These are phyloP conservation scores for Emergomyces pasteurianus DNA, from an alignment of 2,329 filamentous ascomycete genomes.

Conservation along the genomic window DNA sequence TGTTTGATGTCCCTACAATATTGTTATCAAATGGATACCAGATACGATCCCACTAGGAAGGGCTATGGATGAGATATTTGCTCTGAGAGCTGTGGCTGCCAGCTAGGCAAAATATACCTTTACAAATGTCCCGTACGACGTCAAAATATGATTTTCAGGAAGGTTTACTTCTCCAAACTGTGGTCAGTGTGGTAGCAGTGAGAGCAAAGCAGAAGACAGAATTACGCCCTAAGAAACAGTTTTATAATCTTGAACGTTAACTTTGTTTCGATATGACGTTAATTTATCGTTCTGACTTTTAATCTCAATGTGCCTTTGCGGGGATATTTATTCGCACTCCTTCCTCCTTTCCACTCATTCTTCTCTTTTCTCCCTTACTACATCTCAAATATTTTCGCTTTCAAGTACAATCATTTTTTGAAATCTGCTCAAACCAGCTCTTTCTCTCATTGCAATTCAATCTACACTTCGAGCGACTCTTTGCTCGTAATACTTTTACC, in stretches of 20 bases:
- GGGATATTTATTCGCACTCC: background rate
- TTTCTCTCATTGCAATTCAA: background rate
- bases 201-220: no score
- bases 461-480: background rate
- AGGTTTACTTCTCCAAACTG: no score
- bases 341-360: background rate
- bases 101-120: background rate
- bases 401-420: background rate
- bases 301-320: background rate
- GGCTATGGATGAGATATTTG: no score
- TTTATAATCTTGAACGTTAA: no score
- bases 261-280: background rate
- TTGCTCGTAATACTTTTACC: background rate
- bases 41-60: no score
- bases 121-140: no score
- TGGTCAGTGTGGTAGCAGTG: no score
- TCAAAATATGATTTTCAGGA: no score
- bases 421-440: background rate
- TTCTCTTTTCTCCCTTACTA: background rate
- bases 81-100: no score
- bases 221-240: no score
- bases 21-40: no score
- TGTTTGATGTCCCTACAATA: background rate
- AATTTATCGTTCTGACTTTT: background rate
- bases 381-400: background rate